Base-by-base conservation (phyloP, 2,329 filamentous ascomycete species). In the Aspergillaceae sp. region DNA sequence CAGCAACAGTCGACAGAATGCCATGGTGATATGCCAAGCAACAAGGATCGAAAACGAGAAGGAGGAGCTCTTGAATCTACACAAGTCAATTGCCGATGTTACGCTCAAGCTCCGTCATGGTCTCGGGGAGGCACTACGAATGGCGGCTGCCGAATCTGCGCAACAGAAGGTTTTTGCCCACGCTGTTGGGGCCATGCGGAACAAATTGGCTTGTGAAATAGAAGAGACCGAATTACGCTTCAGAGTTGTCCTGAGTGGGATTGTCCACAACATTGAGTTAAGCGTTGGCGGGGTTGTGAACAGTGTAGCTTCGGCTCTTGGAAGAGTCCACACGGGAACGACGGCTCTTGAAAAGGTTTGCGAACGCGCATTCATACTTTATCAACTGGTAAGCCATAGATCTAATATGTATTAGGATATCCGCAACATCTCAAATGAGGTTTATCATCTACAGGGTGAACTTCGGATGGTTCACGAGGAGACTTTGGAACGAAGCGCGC, bases 1-100 rank as follows among this genome's bases (percentile, higher is more conserved):
- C 65, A 79, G 77, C 53, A 82, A 81, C 60, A 77, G 72, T 47
- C 71, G 74, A 46, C 77, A 82, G 46, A 80, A 81, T 52, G 79
- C 79, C 2, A 67, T 79, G 38, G 64, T 79, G 11, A 78, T 84
- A 53, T 85, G 82, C 52, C 75, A 81, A 50, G 79, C 79, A 29
- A 74, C 77, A 37, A 73, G 80, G 34, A 65, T 73, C 37, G 75
- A 80, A 44, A 72, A 77, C 9, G 79, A 83, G 47, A 78, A 77
- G 46, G 68, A 71, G 32, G 66, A 73, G 34, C 53, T 71, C 4
- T 54, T 73, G 2, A 56, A 63, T 26, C 58, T 70, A 2, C 60
- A 73, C 49, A 61, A 58, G n/a, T 60, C 62, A 11, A 61, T 72
- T 28, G 49, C 64, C 2, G 56, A 68, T 29, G 64, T 63, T 30